Evolutionary conservation across 1,284 basidiomycete genomes (phyloP), one percentile per base, ranked within the genome.

Genomic region (Ganoderma leucocontextum): DNA sequence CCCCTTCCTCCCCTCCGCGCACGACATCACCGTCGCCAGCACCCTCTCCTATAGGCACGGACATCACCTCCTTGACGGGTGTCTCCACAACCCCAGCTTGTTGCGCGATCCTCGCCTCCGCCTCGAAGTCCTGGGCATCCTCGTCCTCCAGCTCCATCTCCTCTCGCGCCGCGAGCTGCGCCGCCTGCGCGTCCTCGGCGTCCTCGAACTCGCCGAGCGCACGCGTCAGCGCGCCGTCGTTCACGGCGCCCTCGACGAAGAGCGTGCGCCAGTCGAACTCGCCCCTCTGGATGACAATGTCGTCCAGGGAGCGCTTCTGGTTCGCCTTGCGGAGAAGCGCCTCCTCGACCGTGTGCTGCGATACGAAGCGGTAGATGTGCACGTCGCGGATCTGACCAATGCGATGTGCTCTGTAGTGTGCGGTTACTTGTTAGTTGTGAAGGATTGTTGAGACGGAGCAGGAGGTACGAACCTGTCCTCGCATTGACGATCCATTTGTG

Each of bases 371-470:
- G 80, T 98, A 98, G 75, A 99, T 97, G 78, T 98, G 95, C 12
- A 99, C 97, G 75, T 98, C 96, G 35, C 97, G 91, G 62, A 97
- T 98, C 80, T 99, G 97, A 10, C 97, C 97, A 74, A 99, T 99
- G 8, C 95, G 93, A 76, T 97, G 95, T 0, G 95, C 95, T 36
- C 93, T 94, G 75, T 29, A 39, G 19, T 59, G 71, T 60, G 39
- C 59, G 36, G 66, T 49, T 55, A 63, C 17, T 35, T 3, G 47
- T 57, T 13, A 5, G 36, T 15, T n/a, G 2, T 25, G 6, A 39
- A 25, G n/a, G 8, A n/a, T 55, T 42, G 6, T 78, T 29, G 7
- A 2, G 5, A 35, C 22, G 42, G 29, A 2, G n/a, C 6, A 3
- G 5, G 33, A 22, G 59, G 61, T 12, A 53, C 25, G 33, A n/a